These are phyloP conservation scores for Saccharomyces uvarum DNA, from an alignment of 1,139 yeast species.

Conservation along the genomic window DNA sequence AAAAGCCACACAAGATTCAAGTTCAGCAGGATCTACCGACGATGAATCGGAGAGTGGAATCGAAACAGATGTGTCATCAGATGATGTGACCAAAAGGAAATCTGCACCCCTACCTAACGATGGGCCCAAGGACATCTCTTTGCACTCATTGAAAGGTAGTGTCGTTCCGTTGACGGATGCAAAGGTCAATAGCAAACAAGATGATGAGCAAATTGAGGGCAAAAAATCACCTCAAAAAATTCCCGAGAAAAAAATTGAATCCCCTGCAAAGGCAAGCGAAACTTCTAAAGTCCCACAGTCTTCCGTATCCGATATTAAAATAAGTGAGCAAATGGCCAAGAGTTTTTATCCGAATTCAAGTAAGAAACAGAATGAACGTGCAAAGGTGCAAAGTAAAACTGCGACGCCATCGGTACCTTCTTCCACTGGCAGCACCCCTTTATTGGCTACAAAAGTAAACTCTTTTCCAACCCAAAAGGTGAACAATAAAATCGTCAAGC, in stretches of 20 bases:
- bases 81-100: conserved; percentile 20
- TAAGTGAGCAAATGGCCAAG: background rate
- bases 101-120: conserved; percentile 1
- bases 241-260: background rate
- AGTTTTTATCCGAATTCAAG: background rate
- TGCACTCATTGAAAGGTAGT: background rate
- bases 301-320: background rate
- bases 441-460: background rate
- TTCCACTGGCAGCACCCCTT: background rate
- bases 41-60: conserved; percentile 19
- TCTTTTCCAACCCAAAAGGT: background rate
- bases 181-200: background rate
- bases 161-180: background rate
- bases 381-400: background rate
- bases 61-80: conserved; percentile 25
- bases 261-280: background rate
- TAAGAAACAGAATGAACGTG: background rate
- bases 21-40: conserved; percentile 8
- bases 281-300: background rate
- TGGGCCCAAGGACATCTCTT: background rate
- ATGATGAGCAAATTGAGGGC: background rate
- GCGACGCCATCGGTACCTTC: background rate
- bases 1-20: background rate
- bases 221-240: background rate
- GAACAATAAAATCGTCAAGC: background rate